phyloP scores from a whole-genome alignment of 306 rosid genomes.

The Canavalia ensiformis region DNA sequence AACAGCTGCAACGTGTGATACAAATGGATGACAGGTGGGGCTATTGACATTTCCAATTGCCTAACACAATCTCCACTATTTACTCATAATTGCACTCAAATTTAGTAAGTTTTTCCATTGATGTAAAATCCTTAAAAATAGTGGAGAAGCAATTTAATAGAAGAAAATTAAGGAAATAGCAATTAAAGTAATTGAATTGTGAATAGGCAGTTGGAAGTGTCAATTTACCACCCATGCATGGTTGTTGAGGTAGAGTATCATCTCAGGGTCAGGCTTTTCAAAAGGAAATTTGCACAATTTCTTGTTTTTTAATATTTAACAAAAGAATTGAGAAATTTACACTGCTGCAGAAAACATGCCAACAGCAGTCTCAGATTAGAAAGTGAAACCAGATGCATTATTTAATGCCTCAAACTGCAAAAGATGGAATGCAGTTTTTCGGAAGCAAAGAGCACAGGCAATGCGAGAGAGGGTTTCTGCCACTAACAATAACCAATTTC shows the following conservation, averaged over 20 bases:
- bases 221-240: not conserved
- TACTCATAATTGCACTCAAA: not conserved
- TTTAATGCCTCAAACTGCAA: not conserved
- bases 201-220: not conserved
- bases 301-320: not conserved
- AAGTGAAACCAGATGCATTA: not conserved
- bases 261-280: not conserved
- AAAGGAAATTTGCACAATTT: constrained; percentile 22
- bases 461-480: not conserved
- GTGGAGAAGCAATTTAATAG: not conserved
- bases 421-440: not conserved
- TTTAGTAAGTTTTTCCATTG: not conserved
- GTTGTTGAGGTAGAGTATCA: not conserved
- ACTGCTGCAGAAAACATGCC: not conserved
- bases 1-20: not conserved
- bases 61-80: not conserved
- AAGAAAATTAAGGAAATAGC: not conserved
- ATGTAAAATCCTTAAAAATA: not conserved
- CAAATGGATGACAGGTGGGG: not conserved
- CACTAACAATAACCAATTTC: not conserved
- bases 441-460: not conserved
- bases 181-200: not conserved
- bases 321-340: not conserved
- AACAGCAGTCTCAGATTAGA: not conserved
- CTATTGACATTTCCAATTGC: not conserved